These are phyloP conservation scores for Entomophthora muscae DNA, from an alignment of 371 early-diverging fungal genomes.

Conservation along the genomic window DNA sequence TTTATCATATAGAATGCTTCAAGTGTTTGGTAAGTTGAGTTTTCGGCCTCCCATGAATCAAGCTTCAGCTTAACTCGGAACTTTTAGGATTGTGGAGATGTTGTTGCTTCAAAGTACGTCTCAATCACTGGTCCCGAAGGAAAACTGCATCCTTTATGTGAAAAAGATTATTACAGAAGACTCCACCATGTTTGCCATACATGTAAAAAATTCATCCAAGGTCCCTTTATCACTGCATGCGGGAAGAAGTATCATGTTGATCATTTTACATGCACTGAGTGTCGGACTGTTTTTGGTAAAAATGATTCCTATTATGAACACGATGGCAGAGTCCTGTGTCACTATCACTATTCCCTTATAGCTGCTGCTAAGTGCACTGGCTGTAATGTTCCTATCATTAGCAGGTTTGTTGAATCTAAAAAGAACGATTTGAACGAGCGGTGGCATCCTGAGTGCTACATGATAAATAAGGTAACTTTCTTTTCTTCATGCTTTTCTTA, in stretches of 20 bases:
- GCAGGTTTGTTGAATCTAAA: conserved; percentile 82
- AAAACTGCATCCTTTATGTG: conserved; percentile 48
- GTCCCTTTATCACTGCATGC: conserved; percentile 80
- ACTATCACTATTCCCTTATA: conserved; percentile 70
- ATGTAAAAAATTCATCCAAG: conserved; percentile 76
- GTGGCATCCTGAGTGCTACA: conserved; percentile 98
- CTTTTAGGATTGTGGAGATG: conserved; percentile 61
- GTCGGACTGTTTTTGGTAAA: conserved; percentile 80
- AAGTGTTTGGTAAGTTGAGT: conserved; percentile 58
- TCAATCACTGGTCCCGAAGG: conserved; percentile 45
- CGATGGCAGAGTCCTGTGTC: conserved; percentile 71
- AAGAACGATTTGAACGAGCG: conserved; percentile 46
- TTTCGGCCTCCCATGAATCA: neutral
- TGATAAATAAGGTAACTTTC: conserved; percentile 73
- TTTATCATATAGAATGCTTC: conserved; percentile 86
- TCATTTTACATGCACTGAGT: conserved; percentile 89
- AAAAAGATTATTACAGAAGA: conserved; percentile 75
- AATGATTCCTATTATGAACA: conserved; percentile 89
- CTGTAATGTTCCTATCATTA: conserved; percentile 78
- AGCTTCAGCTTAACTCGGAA: conserved; percentile 8
- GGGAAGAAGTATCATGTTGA: conserved; percentile 86
- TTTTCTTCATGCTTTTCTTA: neutral
- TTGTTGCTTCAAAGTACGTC: conserved; percentile 80
- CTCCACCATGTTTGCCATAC: conserved; percentile 70
- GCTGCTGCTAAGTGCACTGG: conserved; percentile 82